A percentile compares a stretch with the other conserved stretches of the same genome.
phyloP scores from a whole-genome alignment of 306 rosid genomes.

The Mimosa bimucronata region DNA sequence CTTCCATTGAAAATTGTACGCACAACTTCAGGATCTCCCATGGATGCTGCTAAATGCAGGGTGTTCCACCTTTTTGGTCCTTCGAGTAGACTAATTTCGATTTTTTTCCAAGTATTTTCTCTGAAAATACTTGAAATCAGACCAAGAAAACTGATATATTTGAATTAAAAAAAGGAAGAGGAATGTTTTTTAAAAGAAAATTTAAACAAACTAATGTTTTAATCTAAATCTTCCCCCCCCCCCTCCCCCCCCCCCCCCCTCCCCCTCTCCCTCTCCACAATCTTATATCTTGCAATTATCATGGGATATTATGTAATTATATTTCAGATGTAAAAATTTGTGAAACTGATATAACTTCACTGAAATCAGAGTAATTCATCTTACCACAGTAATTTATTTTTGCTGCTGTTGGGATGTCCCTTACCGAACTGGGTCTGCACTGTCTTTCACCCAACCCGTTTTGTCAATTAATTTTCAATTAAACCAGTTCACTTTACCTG shows the following conservation, averaged over 20 bases:
- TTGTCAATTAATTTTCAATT: no score
- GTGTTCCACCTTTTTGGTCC: neutral
- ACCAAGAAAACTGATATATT: neutral
- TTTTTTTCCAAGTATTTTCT: neutral
- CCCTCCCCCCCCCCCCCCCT: no score
- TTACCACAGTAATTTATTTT: neutral
- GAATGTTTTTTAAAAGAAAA: no score
- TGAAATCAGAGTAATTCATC: neutral
- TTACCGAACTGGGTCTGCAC: neutral
- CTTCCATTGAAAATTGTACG: neutral
- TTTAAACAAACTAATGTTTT: no score
- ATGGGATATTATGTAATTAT: no score
- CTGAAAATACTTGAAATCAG: neutral
- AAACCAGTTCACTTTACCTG: neutral
- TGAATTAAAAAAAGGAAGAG: no score
- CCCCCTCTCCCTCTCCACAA: no score
- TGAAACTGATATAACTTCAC: neutral
- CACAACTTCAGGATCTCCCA: neutral
- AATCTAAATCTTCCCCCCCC: no score
- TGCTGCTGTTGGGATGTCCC: neutral
- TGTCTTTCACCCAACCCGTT: neutral
- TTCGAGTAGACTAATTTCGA: neutral
- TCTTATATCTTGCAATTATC: no score
- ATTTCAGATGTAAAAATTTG: no score
- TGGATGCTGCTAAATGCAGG: slow-evolving; percentile 5